phyloP scores from a whole-genome alignment of 2,329 filamentous ascomycete genomes.

The Furcasterigmium sp. region DNA sequence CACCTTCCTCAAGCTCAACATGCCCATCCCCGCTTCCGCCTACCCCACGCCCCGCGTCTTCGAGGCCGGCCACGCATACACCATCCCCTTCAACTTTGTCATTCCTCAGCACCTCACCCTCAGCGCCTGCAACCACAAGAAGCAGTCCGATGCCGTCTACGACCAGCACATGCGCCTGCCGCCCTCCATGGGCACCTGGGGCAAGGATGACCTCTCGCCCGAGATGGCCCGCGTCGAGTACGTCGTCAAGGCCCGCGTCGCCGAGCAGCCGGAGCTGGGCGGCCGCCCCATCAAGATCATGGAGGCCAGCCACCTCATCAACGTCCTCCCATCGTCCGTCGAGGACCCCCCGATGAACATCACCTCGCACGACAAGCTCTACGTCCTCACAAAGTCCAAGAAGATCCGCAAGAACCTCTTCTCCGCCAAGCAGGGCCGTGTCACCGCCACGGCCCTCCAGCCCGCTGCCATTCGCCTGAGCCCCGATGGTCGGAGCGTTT shows the following conservation, averaged over 20 bases:
- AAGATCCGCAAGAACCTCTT: conserved; percentile 48
- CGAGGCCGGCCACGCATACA: conserved; percentile 41
- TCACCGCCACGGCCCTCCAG: conserved; percentile 40
- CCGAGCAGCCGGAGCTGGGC: conserved; percentile 22
- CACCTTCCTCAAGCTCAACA: conserved; percentile 50
- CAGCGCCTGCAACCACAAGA: conserved; percentile 47
- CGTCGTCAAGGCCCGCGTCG: conserved; percentile 40
- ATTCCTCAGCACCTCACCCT: conserved; percentile 53
- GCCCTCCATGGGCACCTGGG: conserved; percentile 47
- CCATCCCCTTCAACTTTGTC: conserved; percentile 54
- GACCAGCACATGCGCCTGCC: conserved; percentile 49
- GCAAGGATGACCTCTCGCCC: conserved; percentile 48
- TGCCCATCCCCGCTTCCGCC: conserved; percentile 42
- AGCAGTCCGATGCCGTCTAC: conserved; percentile 36
- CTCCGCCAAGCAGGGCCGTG: conserved; percentile 42
- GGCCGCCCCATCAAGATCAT: conserved; percentile 25
- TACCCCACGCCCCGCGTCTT: conserved; percentile 44
- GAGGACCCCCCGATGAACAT: conserved; percentile 49
- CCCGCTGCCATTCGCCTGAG: conserved; percentile 44
- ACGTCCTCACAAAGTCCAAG: conserved; percentile 46
- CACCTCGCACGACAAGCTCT: conserved; percentile 40
- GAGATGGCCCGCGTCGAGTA: conserved; percentile 52
- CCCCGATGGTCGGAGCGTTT: conserved; percentile 39
- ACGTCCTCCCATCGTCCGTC: conserved; percentile 43
- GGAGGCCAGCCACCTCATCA: conserved; percentile 38